These are phyloP conservation scores for Verbena officinalis DNA, from an alignment of 257 asterid species.

Conservation along the genomic window DNA sequence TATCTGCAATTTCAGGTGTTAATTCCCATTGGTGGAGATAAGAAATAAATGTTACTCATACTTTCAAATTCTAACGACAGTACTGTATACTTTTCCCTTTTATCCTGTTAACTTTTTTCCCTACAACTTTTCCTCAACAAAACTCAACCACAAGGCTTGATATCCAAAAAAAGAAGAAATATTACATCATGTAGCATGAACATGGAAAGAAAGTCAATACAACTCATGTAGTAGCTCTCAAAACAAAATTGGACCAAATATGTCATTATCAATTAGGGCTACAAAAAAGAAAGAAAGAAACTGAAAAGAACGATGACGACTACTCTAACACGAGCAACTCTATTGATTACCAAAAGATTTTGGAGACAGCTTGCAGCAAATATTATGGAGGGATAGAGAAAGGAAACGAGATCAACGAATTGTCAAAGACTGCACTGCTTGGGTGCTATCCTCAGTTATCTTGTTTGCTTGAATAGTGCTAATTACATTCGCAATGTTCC, in stretches of 20 bases:
- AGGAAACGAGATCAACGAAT: constrained; percentile 47
- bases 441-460: constrained; percentile 68
- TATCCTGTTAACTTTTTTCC: too few relatives aligned
- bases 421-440: constrained; percentile 64
- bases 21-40: too few relatives aligned
- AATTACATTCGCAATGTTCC: constrained; percentile 61
- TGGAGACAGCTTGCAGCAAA: constrained; percentile 22
- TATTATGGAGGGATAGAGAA: background rate
- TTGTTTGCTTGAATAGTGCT: constrained; percentile 81
- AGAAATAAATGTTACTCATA: too few relatives aligned
- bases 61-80: too few relatives aligned
- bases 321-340: constrained; percentile 27
- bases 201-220: constrained; percentile 4
- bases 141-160: background rate
- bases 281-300: constrained; percentile 2
- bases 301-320: background rate
- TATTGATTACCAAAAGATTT: constrained; percentile 21
- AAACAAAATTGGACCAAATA: constrained; percentile 38
- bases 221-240: constrained; percentile 30
- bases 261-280: constrained; percentile 4
- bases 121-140: too few relatives aligned
- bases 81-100: too few relatives aligned
- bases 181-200: constrained; percentile 23
- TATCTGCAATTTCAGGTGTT: too few relatives aligned
- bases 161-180: background rate